A percentile compares a stretch with the other conserved stretches of the same genome.
Conservation (phyloP, 2,329 filamentous ascomycete genomes). For the Fonsecaea pugnacius region DNA sequence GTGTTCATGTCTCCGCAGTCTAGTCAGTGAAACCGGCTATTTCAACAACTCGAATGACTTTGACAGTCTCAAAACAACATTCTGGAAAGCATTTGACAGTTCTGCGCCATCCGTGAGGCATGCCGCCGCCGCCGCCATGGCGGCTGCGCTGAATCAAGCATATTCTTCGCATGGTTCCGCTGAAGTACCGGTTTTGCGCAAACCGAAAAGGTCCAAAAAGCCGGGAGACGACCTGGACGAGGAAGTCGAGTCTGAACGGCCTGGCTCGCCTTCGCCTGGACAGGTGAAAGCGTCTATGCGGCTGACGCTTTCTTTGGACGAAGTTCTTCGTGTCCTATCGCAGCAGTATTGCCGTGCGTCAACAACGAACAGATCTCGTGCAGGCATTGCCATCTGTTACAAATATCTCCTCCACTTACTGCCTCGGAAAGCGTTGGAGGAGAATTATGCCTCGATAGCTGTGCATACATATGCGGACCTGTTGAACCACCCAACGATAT, state of each 20-base stretch:
- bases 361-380: conserved; percentile 78
- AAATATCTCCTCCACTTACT: conserved; percentile 77
- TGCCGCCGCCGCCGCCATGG: conserved; percentile 82
- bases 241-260: conserved; percentile 71
- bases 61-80: conserved; percentile 78
- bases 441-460: conserved; percentile 78
- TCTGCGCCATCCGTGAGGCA: conserved; percentile 75
- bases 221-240: conserved; percentile 70
- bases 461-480: conserved; percentile 80
- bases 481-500: conserved; percentile 73
- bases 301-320: conserved; percentile 73
- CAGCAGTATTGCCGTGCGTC: conserved; percentile 77
- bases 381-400: conserved; percentile 86
- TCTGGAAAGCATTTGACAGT: conserved; percentile 88
- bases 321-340: conserved; percentile 79
- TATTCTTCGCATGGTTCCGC: conserved; percentile 67
- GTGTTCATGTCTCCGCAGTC: conserved; percentile 75
- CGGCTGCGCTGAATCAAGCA: conserved; percentile 79
- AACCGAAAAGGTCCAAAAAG: conserved; percentile 72
- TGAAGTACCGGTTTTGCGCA: conserved; percentile 65
- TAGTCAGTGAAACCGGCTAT: conserved; percentile 73
- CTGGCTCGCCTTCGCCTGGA: conserved; percentile 69
- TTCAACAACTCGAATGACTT: conserved; percentile 91
- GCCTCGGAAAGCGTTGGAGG: conserved; percentile 80
- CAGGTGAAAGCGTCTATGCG: conserved; percentile 72